Evolutionary conservation across 106 monocot species (phyloP).

Genomic region (Allium fistulosum): DNA sequence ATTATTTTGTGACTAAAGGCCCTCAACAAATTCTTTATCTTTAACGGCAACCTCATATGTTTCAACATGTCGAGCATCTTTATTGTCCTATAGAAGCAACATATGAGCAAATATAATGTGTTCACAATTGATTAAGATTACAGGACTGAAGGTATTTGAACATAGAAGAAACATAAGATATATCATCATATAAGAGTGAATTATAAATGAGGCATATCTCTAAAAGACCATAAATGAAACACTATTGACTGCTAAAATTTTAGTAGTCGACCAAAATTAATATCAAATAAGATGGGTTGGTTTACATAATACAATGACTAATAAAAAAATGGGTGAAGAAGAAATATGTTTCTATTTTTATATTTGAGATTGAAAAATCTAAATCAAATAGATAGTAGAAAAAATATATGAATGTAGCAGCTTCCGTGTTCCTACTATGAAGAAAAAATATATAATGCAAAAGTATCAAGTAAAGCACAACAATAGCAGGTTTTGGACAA

Average conservation of each 20-base stretch:
- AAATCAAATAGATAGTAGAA: too few relatives aligned
- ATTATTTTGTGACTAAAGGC: conserved; percentile 95
- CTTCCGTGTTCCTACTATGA: too few relatives aligned
- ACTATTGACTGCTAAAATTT: too few relatives aligned
- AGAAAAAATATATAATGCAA: not conserved
- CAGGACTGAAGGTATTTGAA: too few relatives aligned
- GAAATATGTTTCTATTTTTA: too few relatives aligned
- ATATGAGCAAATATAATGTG: conserved; percentile 1
- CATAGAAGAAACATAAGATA: not conserved
- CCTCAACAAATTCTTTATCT: conserved; percentile 97
- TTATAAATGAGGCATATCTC: not conserved
- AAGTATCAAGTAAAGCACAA: conserved; percentile 88
- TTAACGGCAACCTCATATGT: conserved; percentile 96
- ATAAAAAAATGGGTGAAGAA: too few relatives aligned
- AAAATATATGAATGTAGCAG: too few relatives aligned
- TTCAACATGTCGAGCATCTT: conserved; percentile 97
- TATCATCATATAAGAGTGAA: not conserved
- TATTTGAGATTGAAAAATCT: too few relatives aligned
- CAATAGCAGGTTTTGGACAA: conserved; percentile 88
- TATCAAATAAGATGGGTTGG: too few relatives aligned
- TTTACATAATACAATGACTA: too few relatives aligned
- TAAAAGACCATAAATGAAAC: not conserved
- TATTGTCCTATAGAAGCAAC: conserved; percentile 63
- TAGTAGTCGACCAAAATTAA: not conserved
- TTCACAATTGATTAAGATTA: not conserved